These are phyloP conservation scores for Dillenia suffruticosa DNA, from an alignment of 164 flowering plant species.

Conservation along the genomic window DNA sequence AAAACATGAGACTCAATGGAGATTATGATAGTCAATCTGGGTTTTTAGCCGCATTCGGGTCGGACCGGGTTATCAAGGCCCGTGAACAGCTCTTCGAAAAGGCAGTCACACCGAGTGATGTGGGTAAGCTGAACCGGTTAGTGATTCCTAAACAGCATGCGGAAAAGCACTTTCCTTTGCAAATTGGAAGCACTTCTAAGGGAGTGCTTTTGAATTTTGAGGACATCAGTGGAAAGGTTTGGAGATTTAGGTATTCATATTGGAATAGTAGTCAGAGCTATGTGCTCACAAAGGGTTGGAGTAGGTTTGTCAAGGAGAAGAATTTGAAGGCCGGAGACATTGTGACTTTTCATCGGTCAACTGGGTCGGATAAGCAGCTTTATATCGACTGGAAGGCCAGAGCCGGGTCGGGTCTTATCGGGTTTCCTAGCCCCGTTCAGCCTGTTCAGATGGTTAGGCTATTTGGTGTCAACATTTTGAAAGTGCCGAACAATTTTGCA, in stretches of 20 bases:
- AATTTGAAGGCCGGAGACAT: slow-evolving; percentile 69
- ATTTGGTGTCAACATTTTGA: slow-evolving; percentile 79
- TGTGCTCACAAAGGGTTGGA: slow-evolving; percentile 90
- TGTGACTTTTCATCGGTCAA: slow-evolving; percentile 54
- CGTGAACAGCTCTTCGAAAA: slow-evolving; percentile 75
- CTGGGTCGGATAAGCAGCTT: slow-evolving; percentile 52
- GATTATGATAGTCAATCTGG: neutral
- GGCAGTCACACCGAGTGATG: slow-evolving; percentile 93
- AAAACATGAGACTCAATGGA: neutral
- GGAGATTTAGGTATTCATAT: slow-evolving; percentile 86
- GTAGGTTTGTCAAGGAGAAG: slow-evolving; percentile 89
- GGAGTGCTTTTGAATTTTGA: slow-evolving; percentile 72
- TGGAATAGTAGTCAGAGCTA: slow-evolving; percentile 96
- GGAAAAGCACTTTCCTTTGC: slow-evolving; percentile 78
- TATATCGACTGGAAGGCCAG: slow-evolving; percentile 62
- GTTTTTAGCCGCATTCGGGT: slow-evolving; percentile 3
- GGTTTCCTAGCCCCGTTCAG: slow-evolving; percentile 5
- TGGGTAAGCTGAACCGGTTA: slow-evolving; percentile 86
- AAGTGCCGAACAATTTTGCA: slow-evolving; percentile 22
- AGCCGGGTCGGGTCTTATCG: slow-evolving; percentile 4
- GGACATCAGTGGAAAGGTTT: slow-evolving; percentile 65
- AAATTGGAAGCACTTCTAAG: slow-evolving; percentile 31
- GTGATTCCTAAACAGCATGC: slow-evolving; percentile 96
- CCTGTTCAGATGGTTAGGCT: slow-evolving; percentile 58
- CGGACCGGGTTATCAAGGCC: slow-evolving; percentile 16